Percentiles rank a stretch among this genome's conserved stretches.
Evolutionary conservation across 805 yeast species (phyloP).

Genomic region (Candida boleticola): DNA sequence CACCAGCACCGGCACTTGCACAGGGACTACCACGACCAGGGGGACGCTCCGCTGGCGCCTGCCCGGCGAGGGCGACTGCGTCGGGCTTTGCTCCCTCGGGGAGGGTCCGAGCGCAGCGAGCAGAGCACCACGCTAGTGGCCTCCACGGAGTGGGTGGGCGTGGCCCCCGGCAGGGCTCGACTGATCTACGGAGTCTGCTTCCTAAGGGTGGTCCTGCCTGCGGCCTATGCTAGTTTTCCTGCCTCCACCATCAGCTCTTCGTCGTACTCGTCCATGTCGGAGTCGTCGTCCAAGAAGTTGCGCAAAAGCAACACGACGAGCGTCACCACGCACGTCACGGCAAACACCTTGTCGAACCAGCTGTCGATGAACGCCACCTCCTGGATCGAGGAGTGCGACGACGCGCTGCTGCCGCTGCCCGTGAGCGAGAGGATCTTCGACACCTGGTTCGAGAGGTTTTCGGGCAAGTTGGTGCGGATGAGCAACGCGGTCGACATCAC

Average conservation of each 20-base stretch:
- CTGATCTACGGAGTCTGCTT: too few relatives aligned
- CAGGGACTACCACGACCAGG: too few relatives aligned
- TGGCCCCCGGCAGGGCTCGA: too few relatives aligned
- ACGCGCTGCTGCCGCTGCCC: conserved; percentile 22
- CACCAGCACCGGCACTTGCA: too few relatives aligned
- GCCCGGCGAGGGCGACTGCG: too few relatives aligned
- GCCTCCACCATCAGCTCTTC: conserved; percentile 34
- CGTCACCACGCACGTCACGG: conserved; percentile 38
- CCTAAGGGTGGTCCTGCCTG: too few relatives aligned
- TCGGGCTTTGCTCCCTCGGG: too few relatives aligned
- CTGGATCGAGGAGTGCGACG: conserved; percentile 17
- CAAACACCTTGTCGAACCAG: conserved; percentile 55
- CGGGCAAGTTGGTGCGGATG: conserved; percentile 48
- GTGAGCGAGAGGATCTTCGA: conserved; percentile 37
- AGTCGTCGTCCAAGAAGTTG: conserved; percentile 16
- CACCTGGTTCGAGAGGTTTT: conserved; percentile 40
- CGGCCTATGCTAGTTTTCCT: background rate
- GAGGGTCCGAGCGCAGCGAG: too few relatives aligned
- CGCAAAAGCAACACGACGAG: conserved; percentile 20
- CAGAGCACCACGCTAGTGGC: too few relatives aligned
- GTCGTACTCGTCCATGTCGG: conserved; percentile 21
- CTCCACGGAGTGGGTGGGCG: too few relatives aligned
- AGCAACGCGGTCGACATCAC: conserved; percentile 51
- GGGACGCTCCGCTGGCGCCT: too few relatives aligned
- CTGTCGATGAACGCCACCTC: conserved; percentile 48